Conservation (phyloP, 2,329 filamentous ascomycete genomes). For the Penicillium digitatum region DNA sequence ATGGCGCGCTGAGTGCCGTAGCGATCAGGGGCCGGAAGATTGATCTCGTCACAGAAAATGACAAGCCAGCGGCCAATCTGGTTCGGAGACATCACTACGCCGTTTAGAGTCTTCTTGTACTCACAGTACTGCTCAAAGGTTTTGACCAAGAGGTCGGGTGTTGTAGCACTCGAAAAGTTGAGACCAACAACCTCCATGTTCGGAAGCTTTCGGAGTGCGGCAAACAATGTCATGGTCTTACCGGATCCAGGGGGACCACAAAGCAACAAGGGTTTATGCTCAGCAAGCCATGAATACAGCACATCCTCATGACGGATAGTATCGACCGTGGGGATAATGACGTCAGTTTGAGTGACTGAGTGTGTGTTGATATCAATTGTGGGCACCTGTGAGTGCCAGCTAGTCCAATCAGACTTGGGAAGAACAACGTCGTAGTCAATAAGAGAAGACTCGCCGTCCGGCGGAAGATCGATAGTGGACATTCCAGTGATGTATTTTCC, state of each 20-base stretch:
- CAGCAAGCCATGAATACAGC: slow-evolving; percentile 98
- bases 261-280: slow-evolving; percentile 93
- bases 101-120: slow-evolving; percentile 97
- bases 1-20: slow-evolving; percentile 98
- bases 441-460: slow-evolving; percentile 70
- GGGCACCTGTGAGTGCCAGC: slow-evolving; percentile 94
- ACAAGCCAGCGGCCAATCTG: slow-evolving; percentile 98
- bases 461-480: slow-evolving; percentile 80
- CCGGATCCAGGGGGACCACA: slow-evolving; percentile 97
- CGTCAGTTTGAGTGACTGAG: slow-evolving; percentile 94
- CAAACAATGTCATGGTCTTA: slow-evolving; percentile 99
- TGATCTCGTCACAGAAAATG: slow-evolving; percentile 99
- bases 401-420: slow-evolving; percentile 81
- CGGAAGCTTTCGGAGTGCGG: slow-evolving; percentile 88
- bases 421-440: slow-evolving; percentile 94
- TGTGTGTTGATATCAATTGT: slow-evolving; percentile 96
- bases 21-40: slow-evolving; percentile 92
- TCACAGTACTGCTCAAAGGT: slow-evolving; percentile 99
- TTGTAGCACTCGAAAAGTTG: slow-evolving; percentile 98
- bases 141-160: slow-evolving; percentile 95
- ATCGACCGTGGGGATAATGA: slow-evolving; percentile 95
- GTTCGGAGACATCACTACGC: slow-evolving; percentile 88
- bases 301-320: slow-evolving; percentile 98
- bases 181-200: slow-evolving; percentile 99
- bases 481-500: slow-evolving; percentile 79